Evolutionary conservation across 257 asterid species (phyloP), one percentile per base, ranked within the genome.

Genomic region (Solanum chmielewskii): DNA sequence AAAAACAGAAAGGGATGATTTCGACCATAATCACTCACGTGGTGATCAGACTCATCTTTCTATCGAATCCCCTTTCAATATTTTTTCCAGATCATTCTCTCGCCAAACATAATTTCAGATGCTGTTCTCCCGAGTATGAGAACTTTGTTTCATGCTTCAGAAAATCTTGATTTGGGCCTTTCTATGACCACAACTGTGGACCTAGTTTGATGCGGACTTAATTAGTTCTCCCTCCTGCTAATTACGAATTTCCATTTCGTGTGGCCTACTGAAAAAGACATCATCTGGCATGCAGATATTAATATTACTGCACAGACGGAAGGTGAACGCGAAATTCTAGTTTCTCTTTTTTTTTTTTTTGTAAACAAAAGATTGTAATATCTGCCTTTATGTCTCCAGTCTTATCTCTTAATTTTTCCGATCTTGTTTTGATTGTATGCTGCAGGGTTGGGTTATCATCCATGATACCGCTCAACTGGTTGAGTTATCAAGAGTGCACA

Each of bases 251-350:
- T 52, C 60, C 60, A 52, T 52, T 16, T 16, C 7, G 23, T 6
- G 23, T 96, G 99, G 99, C 98, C 99, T 76, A 89, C 96, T 74
- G 99, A 98, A 77, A 93, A 91, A 88, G 98, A 97, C 89, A 93
- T 96, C 83, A 96, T 97, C 90, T 97, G 98, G 99, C 92, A 91
- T 74, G 94, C 96, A 35, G 94, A 96, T 91, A 98, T 97, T 83
- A 95, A 96, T 87, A 95, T 95, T 86, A 96, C 99, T 18, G 97
- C 99, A 13, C 35, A 33, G 35, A 33, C 35, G 35, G 92, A 92
- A 96, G 99, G 99, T 96, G 90, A 86, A 92, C 80, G 62, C 64
- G 18, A 88, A 87, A 42, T 86, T 70, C 78, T 71, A 41, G 7
- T 37, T 59, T 77, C 88, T 87, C 39, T 70, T 20, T 25, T 25